A percentile compares a stretch with the other conserved stretches of the same genome.
These are phyloP conservation scores for Fraxinus quadrangulata DNA, from an alignment of 257 asterid genomes.

Conservation along the genomic window DNA sequence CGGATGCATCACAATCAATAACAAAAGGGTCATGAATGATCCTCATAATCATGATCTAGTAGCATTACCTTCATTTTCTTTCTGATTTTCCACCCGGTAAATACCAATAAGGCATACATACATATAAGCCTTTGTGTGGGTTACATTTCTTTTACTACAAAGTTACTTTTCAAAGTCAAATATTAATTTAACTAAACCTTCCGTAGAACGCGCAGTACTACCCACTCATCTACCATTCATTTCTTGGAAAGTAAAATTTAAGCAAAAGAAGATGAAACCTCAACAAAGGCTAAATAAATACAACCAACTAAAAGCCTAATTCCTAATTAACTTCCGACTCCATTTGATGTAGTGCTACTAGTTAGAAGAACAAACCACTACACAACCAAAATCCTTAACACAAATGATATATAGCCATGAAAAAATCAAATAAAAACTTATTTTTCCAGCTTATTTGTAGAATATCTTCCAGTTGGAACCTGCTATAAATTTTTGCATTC, in stretches of 20 bases:
- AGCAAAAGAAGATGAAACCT: too few relatives aligned
- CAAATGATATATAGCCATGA: background rate
- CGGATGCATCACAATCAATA: background rate
- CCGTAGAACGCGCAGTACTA: too few relatives aligned
- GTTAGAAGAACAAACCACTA: background rate
- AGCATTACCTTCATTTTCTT: background rate
- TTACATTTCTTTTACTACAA: too few relatives aligned
- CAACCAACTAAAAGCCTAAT: background rate
- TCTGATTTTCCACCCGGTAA: background rate
- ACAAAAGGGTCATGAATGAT: background rate
- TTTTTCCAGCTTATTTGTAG: background rate
- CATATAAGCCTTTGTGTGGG: background rate
- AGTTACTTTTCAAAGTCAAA: too few relatives aligned
- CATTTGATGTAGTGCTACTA: background rate
- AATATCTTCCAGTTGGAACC: background rate
- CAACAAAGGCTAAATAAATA: background rate
- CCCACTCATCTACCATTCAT: too few relatives aligned
- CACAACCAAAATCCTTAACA: background rate
- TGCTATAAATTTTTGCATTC: background rate
- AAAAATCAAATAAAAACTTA: background rate
- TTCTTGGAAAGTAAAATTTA: too few relatives aligned
- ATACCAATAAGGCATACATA: background rate
- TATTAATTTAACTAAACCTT: too few relatives aligned
- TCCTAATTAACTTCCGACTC: background rate
- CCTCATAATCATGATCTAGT: background rate